A percentile compares a stretch with the other conserved stretches of the same genome.
Evolutionary conservation across 2,329 filamentous ascomycete genomes (phyloP).

Genomic region (Phialophora verrucosa): DNA sequence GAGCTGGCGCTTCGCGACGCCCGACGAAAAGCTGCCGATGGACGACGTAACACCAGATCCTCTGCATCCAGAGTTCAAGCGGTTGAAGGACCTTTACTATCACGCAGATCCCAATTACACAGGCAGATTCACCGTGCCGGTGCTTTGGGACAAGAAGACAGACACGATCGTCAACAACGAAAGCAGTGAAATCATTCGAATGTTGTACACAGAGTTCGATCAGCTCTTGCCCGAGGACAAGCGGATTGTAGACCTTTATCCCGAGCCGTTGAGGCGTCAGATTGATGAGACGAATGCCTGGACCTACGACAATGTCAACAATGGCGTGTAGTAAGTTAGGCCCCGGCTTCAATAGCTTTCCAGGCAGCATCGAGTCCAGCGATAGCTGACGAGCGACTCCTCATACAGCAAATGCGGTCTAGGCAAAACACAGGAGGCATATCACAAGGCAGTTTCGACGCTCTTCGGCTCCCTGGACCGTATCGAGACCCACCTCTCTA

Average conservation of each 20-base stretch:
- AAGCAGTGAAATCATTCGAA: constrained; percentile 82
- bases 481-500: constrained; percentile 68
- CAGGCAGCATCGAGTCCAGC: no score
- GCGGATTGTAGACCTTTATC: constrained; percentile 66
- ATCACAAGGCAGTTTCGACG: constrained; percentile 69
- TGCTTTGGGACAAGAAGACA: constrained; percentile 77
- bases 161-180: constrained; percentile 83
- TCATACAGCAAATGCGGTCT: constrained; percentile 67
- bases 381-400: not conserved
- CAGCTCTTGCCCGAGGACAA: constrained; percentile 62
- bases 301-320: constrained; percentile 69
- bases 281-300: constrained; percentile 78
- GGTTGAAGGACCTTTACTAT: constrained; percentile 76
- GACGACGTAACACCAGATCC: constrained; percentile 56
- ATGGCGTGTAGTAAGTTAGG: constrained; percentile 47
- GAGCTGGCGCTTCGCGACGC: constrained; percentile 76
- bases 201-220: constrained; percentile 79
- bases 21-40: constrained; percentile 61
- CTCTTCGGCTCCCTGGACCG: constrained; percentile 76
- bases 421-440: constrained; percentile 75
- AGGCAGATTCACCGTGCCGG: constrained; percentile 80
- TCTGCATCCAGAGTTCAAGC: constrained; percentile 67
- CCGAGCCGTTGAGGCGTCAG: constrained; percentile 60
- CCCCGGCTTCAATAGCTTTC: not conserved
- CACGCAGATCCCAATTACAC: constrained; percentile 69